Evolutionary conservation across 441 rosid species (phyloP), one percentile per base, ranked within the genome.

Genomic region (Metrosideros polymorpha): DNA sequence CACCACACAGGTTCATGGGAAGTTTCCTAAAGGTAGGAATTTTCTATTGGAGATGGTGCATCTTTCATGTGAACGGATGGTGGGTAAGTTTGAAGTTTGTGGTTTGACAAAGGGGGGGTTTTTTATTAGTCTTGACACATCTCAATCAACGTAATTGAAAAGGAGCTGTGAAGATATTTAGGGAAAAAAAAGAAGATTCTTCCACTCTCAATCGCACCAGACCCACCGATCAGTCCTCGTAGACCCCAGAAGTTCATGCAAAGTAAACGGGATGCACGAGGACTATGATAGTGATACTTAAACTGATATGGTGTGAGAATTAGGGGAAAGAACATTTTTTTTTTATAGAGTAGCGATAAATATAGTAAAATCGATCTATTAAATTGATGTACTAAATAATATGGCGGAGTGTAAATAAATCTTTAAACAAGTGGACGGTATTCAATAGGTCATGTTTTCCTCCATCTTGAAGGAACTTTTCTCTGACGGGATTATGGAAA

Each of bases 61-160:
- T 7, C 47, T 84, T 45, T 61, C 86, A 83, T 19, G 84, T 86
- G 90, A 85, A 83, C 13, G 88, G 61, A 2, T 86, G 71, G 55
- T 79, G 89, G 51, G 86, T 87, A 17, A 35, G 50, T 55, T 83
- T 50, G 61, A 85, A 32, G 71, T 59, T 15, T 59, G 71, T 6
- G 71, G 71, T 39, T 29, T 10, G 79, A 39, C 45, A 39, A 71
- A 35, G 76, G 18, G 25, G 25, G 24, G 24, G 42, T 1, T 0
- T 63, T 57, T 19, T 2, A 7, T 63, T 9, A 43, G n/a, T 71
- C 6, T 47, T 47, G 79, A 22, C 47, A 35, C 79, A 22, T 71
- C 79, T 0, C 79, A 22, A 71, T 22, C 79, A 22, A 8, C 79
- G n/a, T 22, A 71, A 22, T 71, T 10, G 39, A 47, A 47, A 39